Conservation (phyloP, 1,284 basidiomycete species). For the Trichosporon ovoides region DNA sequence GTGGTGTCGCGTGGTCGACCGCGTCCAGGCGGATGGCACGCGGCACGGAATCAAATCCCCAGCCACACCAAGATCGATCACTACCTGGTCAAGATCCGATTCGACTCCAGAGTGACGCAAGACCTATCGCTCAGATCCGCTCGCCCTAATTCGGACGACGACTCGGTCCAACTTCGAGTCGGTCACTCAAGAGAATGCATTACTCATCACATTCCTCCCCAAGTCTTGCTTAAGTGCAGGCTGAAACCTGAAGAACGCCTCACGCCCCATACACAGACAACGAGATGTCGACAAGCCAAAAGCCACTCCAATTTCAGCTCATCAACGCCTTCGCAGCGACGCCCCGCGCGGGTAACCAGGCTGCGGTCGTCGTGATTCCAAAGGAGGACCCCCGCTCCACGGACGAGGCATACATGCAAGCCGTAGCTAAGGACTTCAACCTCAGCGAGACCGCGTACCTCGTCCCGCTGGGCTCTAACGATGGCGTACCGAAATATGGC, state of each 20-base stretch:
- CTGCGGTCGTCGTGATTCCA: slow-evolving; percentile 34
- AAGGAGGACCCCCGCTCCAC: slow-evolving; percentile 21
- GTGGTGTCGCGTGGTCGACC: slow-evolving; percentile 2
- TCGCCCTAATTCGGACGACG: no score
- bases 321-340: slow-evolving; percentile 38
- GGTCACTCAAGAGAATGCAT: no score
- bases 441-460: slow-evolving; percentile 40
- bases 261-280: neutral
- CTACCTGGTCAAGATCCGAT: no score
- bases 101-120: no score
- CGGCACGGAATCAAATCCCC: no score
- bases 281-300: neutral
- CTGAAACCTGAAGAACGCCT: neutral
- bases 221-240: no score
- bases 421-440: slow-evolving; percentile 34
- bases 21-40: no score
- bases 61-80: no score
- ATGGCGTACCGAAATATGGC: slow-evolving; percentile 24
- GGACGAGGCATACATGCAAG: slow-evolving; percentile 29
- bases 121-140: no score
- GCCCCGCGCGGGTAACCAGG: slow-evolving; percentile 39
- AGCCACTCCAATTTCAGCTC: slow-evolving; percentile 25
- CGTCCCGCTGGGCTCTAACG: slow-evolving; percentile 13
- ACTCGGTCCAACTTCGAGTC: no score
- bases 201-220: no score